phyloP scores from a whole-genome alignment of 805 yeast species.

The Tetrapisispora nanseiensis region DNA sequence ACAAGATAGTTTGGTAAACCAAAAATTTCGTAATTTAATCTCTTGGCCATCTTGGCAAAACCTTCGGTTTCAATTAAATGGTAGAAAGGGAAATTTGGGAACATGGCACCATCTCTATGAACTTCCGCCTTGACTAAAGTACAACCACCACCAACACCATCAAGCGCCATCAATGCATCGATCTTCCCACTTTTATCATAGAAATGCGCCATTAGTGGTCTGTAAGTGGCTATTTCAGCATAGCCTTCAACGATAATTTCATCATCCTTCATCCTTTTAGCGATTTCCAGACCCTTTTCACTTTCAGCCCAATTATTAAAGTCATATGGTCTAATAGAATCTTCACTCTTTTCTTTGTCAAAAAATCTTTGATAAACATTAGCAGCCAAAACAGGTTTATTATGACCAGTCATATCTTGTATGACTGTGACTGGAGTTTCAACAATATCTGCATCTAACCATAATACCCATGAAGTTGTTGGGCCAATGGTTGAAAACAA shows the following conservation, averaged over 20 bases:
- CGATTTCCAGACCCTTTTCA: conserved; percentile 71
- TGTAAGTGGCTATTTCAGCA: conserved; percentile 82
- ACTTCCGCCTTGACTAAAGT: conserved; percentile 94
- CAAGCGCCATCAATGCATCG: conserved; percentile 68
- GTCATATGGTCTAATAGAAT: conserved; percentile 77
- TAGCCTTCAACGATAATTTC: conserved; percentile 95
- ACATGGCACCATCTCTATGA: conserved; percentile 98
- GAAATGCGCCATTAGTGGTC: conserved; percentile 88
- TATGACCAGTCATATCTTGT: conserved; percentile 78
- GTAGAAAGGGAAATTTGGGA: conserved; percentile 96
- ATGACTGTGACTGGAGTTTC: conserved; percentile 78
- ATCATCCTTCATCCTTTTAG: conserved; percentile 64
- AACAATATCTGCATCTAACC: conserved; percentile 92
- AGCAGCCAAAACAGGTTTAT: conserved; percentile 83
- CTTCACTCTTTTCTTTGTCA: conserved; percentile 47
- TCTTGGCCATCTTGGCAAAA: conserved; percentile 94
- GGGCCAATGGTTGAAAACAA: conserved; percentile 84
- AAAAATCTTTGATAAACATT: conserved; percentile 82
- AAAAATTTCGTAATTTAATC: conserved; percentile 80
- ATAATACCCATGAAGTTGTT: conserved; percentile 85
- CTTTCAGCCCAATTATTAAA: conserved; percentile 91
- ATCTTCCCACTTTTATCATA: conserved; percentile 57
- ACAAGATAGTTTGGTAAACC: conserved; percentile 95
- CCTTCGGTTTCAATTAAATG: conserved; percentile 97
- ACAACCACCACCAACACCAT: conserved; percentile 98